A percentile compares a stretch with the other conserved stretches of the same genome.
These are phyloP conservation scores for Takashimella koratensis DNA, from an alignment of 1,284 basidiomycete genomes.

Conservation along the genomic window DNA sequence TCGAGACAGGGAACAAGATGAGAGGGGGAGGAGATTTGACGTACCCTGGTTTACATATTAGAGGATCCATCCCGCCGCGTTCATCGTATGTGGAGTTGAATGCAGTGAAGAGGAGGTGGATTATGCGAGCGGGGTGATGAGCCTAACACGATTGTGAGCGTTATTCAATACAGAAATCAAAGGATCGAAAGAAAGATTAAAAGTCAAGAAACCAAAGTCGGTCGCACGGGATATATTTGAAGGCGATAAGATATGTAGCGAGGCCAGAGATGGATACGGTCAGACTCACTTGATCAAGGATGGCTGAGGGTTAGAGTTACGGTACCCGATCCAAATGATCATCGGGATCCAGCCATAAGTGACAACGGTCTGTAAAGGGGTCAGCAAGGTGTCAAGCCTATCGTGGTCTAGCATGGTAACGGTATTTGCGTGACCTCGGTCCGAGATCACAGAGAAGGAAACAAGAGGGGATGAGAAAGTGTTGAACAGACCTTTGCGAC, in stretches of 20 bases:
- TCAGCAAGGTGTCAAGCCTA: constrained; percentile 2
- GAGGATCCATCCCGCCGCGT: too few species aligned
- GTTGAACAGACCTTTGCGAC: constrained; percentile 14
- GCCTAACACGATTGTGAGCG: too few species aligned
- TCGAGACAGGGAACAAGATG: too few species aligned
- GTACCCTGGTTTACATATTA: too few species aligned
- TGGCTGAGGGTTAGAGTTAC: constrained; percentile 82
- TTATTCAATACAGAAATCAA: too few species aligned
- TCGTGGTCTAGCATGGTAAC: not conserved
- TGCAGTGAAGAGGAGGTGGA: too few species aligned
- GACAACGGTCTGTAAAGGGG: constrained; percentile 63
- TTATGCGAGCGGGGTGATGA: constrained; percentile 85
- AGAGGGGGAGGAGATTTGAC: too few species aligned
- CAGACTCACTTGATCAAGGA: constrained; percentile 79
- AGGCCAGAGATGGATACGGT: constrained; percentile 6
- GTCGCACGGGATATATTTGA: too few species aligned
- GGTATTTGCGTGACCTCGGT: not conserved
- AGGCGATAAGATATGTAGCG: constrained; percentile 3
- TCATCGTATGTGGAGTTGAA: too few species aligned
- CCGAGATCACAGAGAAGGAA: not conserved
- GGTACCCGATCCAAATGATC: constrained; percentile 90
- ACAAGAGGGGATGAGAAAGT: not conserved
- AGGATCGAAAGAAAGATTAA: too few species aligned
- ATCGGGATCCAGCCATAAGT: constrained; percentile 92
- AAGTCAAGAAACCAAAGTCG: too few species aligned